Percentiles rank a stretch among this genome's conserved stretches.
These are phyloP conservation scores for Amanita rubescens DNA, from an alignment of 768 basidiomycete species.

Conservation along the genomic window DNA sequence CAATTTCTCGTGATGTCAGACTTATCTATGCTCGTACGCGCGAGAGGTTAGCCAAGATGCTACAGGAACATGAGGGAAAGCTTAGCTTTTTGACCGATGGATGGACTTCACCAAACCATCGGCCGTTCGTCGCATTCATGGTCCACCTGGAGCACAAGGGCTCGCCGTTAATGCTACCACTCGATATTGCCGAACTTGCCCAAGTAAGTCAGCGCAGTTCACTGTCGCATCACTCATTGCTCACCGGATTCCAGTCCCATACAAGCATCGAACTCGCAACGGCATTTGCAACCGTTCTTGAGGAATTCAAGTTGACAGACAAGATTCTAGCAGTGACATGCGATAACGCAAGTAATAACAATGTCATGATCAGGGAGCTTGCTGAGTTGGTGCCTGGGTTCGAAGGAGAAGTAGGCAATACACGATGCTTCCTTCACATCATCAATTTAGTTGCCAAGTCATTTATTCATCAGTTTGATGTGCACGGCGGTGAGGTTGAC, in stretches of 20 bases:
- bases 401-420: constrained; percentile 17
- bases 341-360: neutral
- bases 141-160: constrained; percentile 26
- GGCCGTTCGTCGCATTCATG: constrained; percentile 20
- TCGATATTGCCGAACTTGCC: constrained; percentile 33
- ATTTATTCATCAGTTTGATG: constrained; percentile 26
- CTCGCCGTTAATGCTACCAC: constrained; percentile 15
- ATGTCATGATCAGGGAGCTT: constrained; percentile 26
- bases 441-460: constrained; percentile 29
- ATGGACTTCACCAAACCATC: constrained; percentile 19
- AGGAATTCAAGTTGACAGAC: constrained; percentile 9
- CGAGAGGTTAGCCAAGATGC: constrained; percentile 16
- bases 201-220: no score
- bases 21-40: neutral
- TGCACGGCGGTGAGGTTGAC: constrained; percentile 12
- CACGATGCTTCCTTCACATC: constrained; percentile 31
- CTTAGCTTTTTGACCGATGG: constrained; percentile 22
- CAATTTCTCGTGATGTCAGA: neutral
- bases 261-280: constrained; percentile 25
- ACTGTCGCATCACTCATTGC: no score
- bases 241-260: no score
- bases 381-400: constrained; percentile 20
- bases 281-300: constrained; percentile 24
- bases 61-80: constrained; percentile 22
- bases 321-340: neutral